Evolutionary conservation across 2,329 filamentous ascomycete genomes (phyloP), one percentile per base, ranked within the genome.

Genomic region (Aspergillus neotritici): DNA sequence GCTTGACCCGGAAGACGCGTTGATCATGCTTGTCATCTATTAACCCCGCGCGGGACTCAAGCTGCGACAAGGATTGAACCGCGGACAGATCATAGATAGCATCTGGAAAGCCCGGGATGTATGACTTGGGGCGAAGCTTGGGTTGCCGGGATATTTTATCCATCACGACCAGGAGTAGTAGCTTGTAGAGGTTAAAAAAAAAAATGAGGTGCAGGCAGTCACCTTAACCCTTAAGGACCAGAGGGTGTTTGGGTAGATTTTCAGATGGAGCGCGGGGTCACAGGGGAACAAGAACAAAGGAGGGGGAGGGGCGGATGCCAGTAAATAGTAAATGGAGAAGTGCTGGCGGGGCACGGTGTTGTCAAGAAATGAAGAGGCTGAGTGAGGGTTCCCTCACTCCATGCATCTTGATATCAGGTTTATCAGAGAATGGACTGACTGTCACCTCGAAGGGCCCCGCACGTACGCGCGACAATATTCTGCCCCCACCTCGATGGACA

Each of bases 1-100:
- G 61, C 50, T 70, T 70, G 30, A 68, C 66, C 10, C 67, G 63
- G 48, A 68, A 69, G 17, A 69, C 56, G 14, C 65, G 67, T 35
- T 66, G 64, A 35, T 67, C 60, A 9, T 57, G 55, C 47, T 63
- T 66, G 30, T 64, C 60, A 33, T 69, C 64, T 10, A 47, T 52
- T 25, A 56, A 32, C 37, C 53, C 51, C 17, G 55, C 52, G 16
- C 57, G 56, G 43, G 57, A 46, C 30, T 64, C 60, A 25, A 64
- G 46, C 21, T 58, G 58, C 10, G 63, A 55, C 28, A 64, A 42
- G 35, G 64, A 56, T 34, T 60, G 55, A 41, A 64, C 47, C 12
- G 60, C 43, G 38, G 54, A 55, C 49, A 64, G 55, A 40, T 62
- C 59, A 51, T 62, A 63, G 34, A 67, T 53, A 49, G 47, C 52